Evolutionary conservation across 2,329 filamentous ascomycete genomes (phyloP).

Genomic region (Calcarisporium arbuscula): DNA sequence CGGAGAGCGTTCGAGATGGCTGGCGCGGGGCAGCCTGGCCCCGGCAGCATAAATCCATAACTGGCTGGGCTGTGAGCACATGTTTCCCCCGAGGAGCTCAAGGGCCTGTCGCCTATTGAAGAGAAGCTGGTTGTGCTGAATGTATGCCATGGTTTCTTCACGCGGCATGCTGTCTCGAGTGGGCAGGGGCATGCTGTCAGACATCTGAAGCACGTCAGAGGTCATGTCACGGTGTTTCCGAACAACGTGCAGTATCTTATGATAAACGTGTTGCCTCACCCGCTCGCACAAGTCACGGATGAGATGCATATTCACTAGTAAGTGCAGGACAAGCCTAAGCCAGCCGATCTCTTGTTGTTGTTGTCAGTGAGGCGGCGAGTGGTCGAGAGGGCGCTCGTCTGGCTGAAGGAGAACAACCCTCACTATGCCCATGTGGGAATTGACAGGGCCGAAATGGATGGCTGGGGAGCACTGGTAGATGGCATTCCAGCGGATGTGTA

Average conservation of each 20-base stretch:
- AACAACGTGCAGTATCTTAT: conserved; percentile 11
- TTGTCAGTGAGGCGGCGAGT: conserved; percentile 8
- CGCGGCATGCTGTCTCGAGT: conserved; percentile 1
- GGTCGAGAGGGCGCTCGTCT: conserved; percentile 8
- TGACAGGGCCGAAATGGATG: conserved; percentile 9
- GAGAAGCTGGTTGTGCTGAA: conserved; percentile 6
- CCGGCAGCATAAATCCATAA: conserved; percentile 1
- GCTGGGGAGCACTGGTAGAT: conserved; percentile 8
- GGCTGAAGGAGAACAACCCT: conserved; percentile 9
- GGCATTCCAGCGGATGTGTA: conserved; percentile 8
- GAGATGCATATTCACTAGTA: conserved; percentile 8
- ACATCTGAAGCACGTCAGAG: conserved; percentile 11
- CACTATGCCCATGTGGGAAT: conserved; percentile 9
- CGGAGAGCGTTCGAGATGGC: conserved; percentile 3
- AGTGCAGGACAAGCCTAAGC: conserved; percentile 6
- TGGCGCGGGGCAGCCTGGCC: conserved; percentile 2
- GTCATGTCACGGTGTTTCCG: conserved; percentile 12
- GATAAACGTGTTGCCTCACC: conserved; percentile 8
- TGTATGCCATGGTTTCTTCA: too few relatives aligned
- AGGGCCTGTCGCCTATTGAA: conserved; percentile 4
- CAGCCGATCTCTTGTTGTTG: conserved; percentile 4
- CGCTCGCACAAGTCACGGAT: conserved; percentile 7
- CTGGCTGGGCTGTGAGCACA: conserved; percentile 9
- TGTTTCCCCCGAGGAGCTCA: conserved; percentile 8
- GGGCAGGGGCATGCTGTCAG: background rate